Conservation (phyloP, 805 yeast genomes). For the Metschnikowia santaceciliae region DNA sequence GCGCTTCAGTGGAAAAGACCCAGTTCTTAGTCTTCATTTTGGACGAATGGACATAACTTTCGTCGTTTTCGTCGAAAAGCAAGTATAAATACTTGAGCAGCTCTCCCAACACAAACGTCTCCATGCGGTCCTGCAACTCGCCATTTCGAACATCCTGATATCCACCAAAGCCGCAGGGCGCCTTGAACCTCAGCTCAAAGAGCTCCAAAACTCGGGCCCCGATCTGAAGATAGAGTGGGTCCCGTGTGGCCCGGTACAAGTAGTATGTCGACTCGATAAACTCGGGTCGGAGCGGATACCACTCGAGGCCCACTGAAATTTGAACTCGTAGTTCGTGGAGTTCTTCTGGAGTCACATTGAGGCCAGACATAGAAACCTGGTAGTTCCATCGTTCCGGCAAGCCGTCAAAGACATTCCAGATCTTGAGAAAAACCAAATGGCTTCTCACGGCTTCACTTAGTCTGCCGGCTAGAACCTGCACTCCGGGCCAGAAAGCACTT, state of each 20-base stretch:
- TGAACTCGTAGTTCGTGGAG: background rate
- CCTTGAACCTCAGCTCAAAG: slow-evolving; percentile 48
- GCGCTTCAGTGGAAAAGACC: slow-evolving; percentile 86
- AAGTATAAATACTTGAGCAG: slow-evolving; percentile 79
- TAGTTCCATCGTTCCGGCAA: slow-evolving; percentile 83
- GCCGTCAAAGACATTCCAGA: slow-evolving; percentile 77
- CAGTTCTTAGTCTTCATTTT: slow-evolving; percentile 46
- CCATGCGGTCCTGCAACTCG: slow-evolving; percentile 75
- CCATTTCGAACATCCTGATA: slow-evolving; percentile 63
- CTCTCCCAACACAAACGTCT: slow-evolving; percentile 84
- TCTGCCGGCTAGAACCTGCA: slow-evolving; percentile 76
- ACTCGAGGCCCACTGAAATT: slow-evolving; percentile 56
- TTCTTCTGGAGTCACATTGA: background rate
- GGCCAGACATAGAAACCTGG: slow-evolving; percentile 19
- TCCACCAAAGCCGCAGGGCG: slow-evolving; percentile 81
- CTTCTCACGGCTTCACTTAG: slow-evolving; percentile 57
- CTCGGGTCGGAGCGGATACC: slow-evolving; percentile 94
- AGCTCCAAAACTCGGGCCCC: slow-evolving; percentile 64
- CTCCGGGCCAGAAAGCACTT: slow-evolving; percentile 85
- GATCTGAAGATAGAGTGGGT: slow-evolving; percentile 74
- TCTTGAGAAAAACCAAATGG: slow-evolving; percentile 61
- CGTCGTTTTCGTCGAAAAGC: slow-evolving; percentile 67
- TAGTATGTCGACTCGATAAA: slow-evolving; percentile 86
- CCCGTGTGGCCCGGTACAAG: slow-evolving; percentile 77
- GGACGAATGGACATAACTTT: slow-evolving; percentile 31